phyloP scores from a whole-genome alignment of 2,329 filamentous ascomycete genomes.

The Arachnomyces sp. region DNA sequence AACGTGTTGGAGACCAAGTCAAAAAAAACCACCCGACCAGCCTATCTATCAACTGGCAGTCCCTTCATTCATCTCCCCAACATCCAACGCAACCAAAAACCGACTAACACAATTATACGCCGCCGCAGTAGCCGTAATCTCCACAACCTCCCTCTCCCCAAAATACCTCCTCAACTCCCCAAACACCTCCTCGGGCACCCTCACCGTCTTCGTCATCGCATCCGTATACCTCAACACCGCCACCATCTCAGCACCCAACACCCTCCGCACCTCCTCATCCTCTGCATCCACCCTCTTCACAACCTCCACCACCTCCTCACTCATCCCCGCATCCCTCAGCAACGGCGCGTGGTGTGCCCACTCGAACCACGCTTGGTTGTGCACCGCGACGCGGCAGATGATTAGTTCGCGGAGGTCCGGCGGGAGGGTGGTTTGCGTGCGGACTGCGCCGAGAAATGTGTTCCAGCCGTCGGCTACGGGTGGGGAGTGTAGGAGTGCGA shows the following conservation, averaged over 20 bases:
- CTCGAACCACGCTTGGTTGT: constrained; percentile 78
- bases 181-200: constrained; percentile 62
- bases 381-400: constrained; percentile 70
- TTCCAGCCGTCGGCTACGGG: constrained; percentile 53
- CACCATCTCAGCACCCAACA: constrained; percentile 54
- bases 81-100: constrained; percentile 74
- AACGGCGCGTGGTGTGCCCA: constrained; percentile 72
- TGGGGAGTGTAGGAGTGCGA: constrained; percentile 46
- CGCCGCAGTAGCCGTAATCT: constrained; percentile 70
- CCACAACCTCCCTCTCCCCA: constrained; percentile 64
- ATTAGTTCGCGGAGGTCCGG: constrained; percentile 60
- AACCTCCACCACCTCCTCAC: constrained; percentile 37
- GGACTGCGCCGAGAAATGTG: constrained; percentile 48
- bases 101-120: constrained; percentile 80
- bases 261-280: constrained; percentile 17
- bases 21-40: too few species aligned
- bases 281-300: constrained; percentile 34
- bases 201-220: constrained; percentile 70
- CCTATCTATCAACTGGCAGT: too few species aligned
- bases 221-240: constrained; percentile 67
- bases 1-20: too few species aligned
- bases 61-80: constrained; percentile 32
- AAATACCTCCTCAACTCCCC: constrained; percentile 53
- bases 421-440: constrained; percentile 44
- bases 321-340: constrained; percentile 52